A percentile compares a stretch with the other conserved stretches of the same genome.
Conservation (phyloP, 371 early-diverging fungal species). For the Capniomyces stellatus region DNA sequence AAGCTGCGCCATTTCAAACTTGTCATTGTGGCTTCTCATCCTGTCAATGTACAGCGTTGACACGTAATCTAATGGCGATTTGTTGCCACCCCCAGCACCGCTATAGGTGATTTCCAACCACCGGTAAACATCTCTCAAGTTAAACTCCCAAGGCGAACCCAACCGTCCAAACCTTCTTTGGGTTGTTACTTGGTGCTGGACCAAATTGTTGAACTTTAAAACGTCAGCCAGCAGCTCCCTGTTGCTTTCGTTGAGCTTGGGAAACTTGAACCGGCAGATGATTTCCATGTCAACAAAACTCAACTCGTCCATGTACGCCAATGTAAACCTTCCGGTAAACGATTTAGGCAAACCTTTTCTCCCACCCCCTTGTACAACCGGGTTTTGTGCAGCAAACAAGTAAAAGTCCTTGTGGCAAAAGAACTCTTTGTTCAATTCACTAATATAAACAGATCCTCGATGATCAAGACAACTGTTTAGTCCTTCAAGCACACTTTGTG, state of each 20-base stretch:
- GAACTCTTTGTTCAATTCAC: conserved; percentile 80
- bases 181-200: conserved; percentile 73
- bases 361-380: conserved; percentile 91
- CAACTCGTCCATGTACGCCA: conserved; percentile 79
- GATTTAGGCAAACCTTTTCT: conserved; percentile 97
- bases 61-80: conserved; percentile 47
- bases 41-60: conserved; percentile 71
- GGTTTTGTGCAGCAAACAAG: conserved; percentile 99
- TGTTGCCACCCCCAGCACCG: neutral
- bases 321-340: conserved; percentile 96
- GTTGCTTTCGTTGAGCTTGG: conserved; percentile 20
- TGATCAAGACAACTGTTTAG: conserved; percentile 98
- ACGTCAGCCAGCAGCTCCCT: conserved; percentile 33
- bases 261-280: conserved; percentile 46
- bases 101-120: conserved; percentile 69
- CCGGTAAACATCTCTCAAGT: conserved; percentile 87
- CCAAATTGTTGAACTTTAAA: conserved; percentile 70
- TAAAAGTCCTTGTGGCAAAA: conserved; percentile 65
- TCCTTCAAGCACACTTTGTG: conserved; percentile 98
- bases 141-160: conserved; percentile 97
- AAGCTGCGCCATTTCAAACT: conserved; percentile 40
- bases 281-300: conserved; percentile 52
- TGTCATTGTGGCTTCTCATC: conserved; percentile 69
- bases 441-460: conserved; percentile 86
- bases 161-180: conserved; percentile 55